phyloP scores from a whole-genome alignment of 768 basidiomycete species.

The Pleurotus djamor region DNA sequence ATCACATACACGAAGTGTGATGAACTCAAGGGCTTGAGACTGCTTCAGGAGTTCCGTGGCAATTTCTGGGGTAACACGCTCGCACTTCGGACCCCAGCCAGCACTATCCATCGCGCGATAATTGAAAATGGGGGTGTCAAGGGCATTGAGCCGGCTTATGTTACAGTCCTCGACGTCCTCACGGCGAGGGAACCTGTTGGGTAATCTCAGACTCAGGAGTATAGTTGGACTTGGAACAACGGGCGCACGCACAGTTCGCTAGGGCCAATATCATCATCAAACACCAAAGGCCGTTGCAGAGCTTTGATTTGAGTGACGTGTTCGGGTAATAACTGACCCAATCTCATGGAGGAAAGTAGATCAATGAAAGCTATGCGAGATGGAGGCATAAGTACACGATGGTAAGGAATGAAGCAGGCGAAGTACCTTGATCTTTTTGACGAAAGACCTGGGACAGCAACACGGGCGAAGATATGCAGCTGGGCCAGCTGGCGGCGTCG shows the following conservation, averaged over 20 bases:
- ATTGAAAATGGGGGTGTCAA: slow-evolving; percentile 32
- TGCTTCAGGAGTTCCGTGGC: slow-evolving; percentile 38
- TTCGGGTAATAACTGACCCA: slow-evolving; percentile 50
- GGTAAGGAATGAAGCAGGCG: not conserved
- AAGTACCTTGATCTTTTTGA: not conserved
- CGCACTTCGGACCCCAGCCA: slow-evolving; percentile 35
- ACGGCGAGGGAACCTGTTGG: slow-evolving; percentile 67
- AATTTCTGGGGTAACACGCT: slow-evolving; percentile 23
- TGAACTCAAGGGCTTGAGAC: slow-evolving; percentile 43
- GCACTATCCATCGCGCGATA: slow-evolving; percentile 43
- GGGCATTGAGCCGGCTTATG: slow-evolving; percentile 46
- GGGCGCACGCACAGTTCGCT: slow-evolving; percentile 66
- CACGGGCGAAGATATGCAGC: slow-evolving; percentile 44
- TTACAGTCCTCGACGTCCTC: slow-evolving; percentile 80
- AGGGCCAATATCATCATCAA: slow-evolving; percentile 71
- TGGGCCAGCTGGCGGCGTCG: slow-evolving; percentile 58
- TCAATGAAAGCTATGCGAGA: slow-evolving; percentile 65
- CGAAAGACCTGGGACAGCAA: slow-evolving; percentile 44
- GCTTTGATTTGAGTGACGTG: slow-evolving; percentile 56
- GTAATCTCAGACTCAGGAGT: too few species aligned
- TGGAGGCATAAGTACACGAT: not conserved
- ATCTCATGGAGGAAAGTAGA: slow-evolving; percentile 88
- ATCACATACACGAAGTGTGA: slow-evolving; percentile 45
- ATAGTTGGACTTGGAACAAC: too few species aligned
- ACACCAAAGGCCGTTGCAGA: slow-evolving; percentile 56